A percentile compares a stretch with the other conserved stretches of the same genome.
These are phyloP conservation scores for Ilex asprella DNA, from an alignment of 257 asterid genomes.

Conservation along the genomic window DNA sequence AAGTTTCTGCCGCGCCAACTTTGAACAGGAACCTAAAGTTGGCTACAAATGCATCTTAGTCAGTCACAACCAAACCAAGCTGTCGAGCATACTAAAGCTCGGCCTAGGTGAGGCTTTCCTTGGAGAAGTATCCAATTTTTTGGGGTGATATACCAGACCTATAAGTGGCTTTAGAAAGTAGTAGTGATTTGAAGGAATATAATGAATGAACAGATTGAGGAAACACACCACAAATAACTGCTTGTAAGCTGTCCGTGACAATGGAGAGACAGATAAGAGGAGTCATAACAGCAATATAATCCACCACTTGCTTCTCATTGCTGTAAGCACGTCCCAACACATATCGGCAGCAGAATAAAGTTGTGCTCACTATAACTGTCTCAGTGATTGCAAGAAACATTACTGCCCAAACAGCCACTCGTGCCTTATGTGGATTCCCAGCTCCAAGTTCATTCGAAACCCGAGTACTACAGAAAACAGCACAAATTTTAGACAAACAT, in stretches of 20 bases:
- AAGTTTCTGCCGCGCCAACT: too few relatives aligned
- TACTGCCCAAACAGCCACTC: conserved; percentile 28
- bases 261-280: conserved; percentile 44
- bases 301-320: conserved; percentile 39
- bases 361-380: conserved; percentile 11
- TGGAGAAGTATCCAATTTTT: too few relatives aligned
- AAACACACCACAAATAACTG: conserved; percentile 41
- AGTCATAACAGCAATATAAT: conserved; percentile 38
- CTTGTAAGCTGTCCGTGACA: conserved; percentile 43
- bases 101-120: too few relatives aligned
- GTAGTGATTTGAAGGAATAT: too few relatives aligned
- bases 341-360: conserved; percentile 24
- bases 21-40: too few relatives aligned
- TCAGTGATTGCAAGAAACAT: conserved; percentile 32
- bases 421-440: conserved; percentile 40
- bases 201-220: too few relatives aligned
- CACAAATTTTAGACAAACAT: too few relatives aligned
- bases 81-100: too few relatives aligned
- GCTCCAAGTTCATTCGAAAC: conserved; percentile 69
- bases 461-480: conserved; percentile 32
- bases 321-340: conserved; percentile 37
- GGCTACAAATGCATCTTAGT: too few relatives aligned
- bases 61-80: too few relatives aligned
- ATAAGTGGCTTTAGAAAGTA: too few relatives aligned
- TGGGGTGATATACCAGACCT: too few relatives aligned